Percentiles rank a stretch among this genome's conserved stretches.
Evolutionary conservation across 2,329 filamentous ascomycete species (phyloP).

Genomic region (Sordariomycetes sp.): DNA sequence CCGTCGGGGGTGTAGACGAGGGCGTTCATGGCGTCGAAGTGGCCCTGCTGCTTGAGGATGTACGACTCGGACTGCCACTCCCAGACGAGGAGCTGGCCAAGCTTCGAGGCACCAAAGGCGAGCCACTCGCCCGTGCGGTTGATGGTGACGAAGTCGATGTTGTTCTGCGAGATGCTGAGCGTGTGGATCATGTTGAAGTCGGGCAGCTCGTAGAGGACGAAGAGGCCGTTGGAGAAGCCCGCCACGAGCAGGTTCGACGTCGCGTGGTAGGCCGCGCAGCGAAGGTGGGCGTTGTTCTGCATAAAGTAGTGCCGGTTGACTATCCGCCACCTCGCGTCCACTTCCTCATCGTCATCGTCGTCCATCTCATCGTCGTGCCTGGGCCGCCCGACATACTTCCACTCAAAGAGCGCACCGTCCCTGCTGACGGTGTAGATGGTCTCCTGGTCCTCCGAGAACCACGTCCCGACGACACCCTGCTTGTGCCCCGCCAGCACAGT

Average conservation of each 20-base stretch:
- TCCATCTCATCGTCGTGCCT: constrained; percentile 36
- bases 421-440: constrained; percentile 93
- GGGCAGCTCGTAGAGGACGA: constrained; percentile 89
- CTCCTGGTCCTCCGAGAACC: constrained; percentile 91
- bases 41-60: constrained; percentile 93
- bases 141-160: constrained; percentile 88
- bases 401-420: constrained; percentile 91
- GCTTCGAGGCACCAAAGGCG: constrained; percentile 87
- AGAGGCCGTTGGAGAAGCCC: constrained; percentile 89
- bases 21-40: constrained; percentile 91
- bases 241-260: constrained; percentile 85
- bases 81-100: constrained; percentile 95
- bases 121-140: constrained; percentile 95
- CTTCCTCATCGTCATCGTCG: constrained; percentile 45
- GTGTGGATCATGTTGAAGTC: constrained; percentile 94
- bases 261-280: constrained; percentile 82
- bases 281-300: constrained; percentile 76
- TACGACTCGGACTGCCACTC: constrained; percentile 99
- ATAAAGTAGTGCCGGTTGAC: constrained; percentile 87
- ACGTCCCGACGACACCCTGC: constrained; percentile 84
- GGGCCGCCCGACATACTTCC: constrained; percentile 64
- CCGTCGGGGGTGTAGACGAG: constrained; percentile 90
- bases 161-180: constrained; percentile 85
- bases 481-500: constrained; percentile 86
- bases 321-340: constrained; percentile 65